Base-by-base conservation (phyloP, 1,284 basidiomycete genomes). In the Peniophora sp. region DNA sequence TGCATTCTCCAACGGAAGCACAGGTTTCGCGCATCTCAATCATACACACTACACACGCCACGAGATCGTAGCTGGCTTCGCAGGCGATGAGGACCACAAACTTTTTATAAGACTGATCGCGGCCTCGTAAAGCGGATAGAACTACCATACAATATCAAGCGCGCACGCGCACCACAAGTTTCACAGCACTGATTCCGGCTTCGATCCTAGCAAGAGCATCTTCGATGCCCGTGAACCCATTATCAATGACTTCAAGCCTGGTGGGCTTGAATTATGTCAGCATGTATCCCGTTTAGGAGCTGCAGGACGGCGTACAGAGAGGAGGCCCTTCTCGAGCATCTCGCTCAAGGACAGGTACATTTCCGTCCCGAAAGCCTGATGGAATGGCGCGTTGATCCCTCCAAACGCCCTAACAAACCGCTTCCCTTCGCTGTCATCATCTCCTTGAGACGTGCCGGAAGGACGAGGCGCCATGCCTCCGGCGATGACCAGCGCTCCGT, bases 341-440 rank as follows among this genome's bases (percentile, higher is more conserved):
- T 20, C 51, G 3, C 51, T 39, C 32, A 54, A 36, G 2, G 20
- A 20, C 6, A 24, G 58, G 44, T 27, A 57, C 50, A 53, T 47
- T n/a, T 27, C 39, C 37, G 10, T 39, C 36, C 54, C 52, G 52
- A 73, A 71, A 3, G 72, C 67, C 27, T 75, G 47, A 17, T 69
- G 70, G 5, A 59, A 54, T 0, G 71, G 71, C 10, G 72, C 62
- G 67, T 77, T 52, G 14, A 60, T 53, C 6, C 44, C 43, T 1
- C 57, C 62, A 10, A 47, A 50, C 3, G 54, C 50, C 0, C 18
- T 15, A 9, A 53, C 52, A 14, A 57, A 15, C 32, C 42, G 49
- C 23, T 45, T 48, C 11, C 57, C 52, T 14, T 52, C 53, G 35
- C 53, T 50, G 15, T 42, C 52, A 44, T 24, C 53, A 47, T 14